phyloP scores from a whole-genome alignment of 257 asterid genomes.

The Solanum lycopersicoides region DNA sequence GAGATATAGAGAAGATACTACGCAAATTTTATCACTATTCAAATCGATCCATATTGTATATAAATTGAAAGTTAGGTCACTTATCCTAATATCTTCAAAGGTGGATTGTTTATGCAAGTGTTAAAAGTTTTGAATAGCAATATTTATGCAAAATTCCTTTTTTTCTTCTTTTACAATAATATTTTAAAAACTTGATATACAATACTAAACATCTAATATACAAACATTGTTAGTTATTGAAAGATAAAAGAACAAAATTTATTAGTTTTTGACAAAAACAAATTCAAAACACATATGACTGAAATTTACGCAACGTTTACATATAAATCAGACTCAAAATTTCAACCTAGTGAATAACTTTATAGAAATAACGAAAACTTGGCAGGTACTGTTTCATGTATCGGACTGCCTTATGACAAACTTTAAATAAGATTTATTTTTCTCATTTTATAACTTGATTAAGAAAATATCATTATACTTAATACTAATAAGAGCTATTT shows the following conservation, averaged over 20 bases:
- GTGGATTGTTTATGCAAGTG: neutral
- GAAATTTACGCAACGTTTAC: neutral
- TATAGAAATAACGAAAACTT: neutral
- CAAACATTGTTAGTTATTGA: too few species aligned
- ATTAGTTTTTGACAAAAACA: too few species aligned
- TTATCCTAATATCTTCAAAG: neutral
- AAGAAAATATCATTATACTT: too few species aligned
- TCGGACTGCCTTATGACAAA: neutral
- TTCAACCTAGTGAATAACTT: too few species aligned
- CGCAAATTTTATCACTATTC: rapidly evolving
- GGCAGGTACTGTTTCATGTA: too few species aligned
- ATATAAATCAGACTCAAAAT: neutral
- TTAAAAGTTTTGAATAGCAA: neutral
- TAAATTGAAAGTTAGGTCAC: neutral
- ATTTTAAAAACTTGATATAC: neutral
- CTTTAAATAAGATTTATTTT: too few species aligned
- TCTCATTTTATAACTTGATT: neutral
- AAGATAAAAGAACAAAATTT: too few species aligned
- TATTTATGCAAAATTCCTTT: neutral
- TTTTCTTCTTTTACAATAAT: neutral
- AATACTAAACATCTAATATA: neutral
- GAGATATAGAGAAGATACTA: too few species aligned
- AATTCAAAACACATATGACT: too few species aligned
- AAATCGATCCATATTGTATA: neutral
- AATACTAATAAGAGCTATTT: neutral